Conservation (phyloP, 2,329 filamentous ascomycete species). For the Cryphonectria parasitica region DNA sequence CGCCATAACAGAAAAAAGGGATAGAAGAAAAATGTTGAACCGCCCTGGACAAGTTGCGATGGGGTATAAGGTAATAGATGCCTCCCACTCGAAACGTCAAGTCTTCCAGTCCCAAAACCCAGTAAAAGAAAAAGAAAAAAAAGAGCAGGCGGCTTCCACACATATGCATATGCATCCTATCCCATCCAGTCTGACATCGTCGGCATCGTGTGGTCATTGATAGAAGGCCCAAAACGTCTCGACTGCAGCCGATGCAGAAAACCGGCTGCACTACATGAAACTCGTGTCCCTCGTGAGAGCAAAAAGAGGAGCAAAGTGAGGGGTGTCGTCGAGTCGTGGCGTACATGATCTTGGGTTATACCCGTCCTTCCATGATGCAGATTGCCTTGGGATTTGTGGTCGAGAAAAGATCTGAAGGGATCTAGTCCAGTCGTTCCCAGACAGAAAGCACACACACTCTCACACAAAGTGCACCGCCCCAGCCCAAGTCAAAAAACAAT, state of each 20-base stretch:
- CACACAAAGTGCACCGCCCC: background rate
- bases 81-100: slow-evolving; percentile 15
- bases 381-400: background rate
- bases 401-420: background rate
- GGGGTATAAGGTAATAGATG: slow-evolving; percentile 28
- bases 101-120: slow-evolving; percentile 4
- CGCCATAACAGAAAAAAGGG: slow-evolving; percentile 8
- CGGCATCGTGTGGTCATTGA: slow-evolving; percentile 11
- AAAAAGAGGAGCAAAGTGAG: background rate
- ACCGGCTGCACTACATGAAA: background rate
- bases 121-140: background rate
- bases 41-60: slow-evolving; percentile 17
- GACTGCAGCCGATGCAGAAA: background rate
- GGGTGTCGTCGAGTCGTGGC: background rate
- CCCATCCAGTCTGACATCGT: slow-evolving; percentile 10
- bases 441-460: background rate
- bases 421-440: background rate
- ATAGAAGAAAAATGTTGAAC: slow-evolving; percentile 14
- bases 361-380: background rate
- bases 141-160: slow-evolving; percentile 8
- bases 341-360: background rate
- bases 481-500: background rate
- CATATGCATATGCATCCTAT: slow-evolving; percentile 16
- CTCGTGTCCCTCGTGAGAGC: background rate
- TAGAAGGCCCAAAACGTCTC: background rate